Percentiles rank a stretch among this genome's conserved stretches.
phyloP scores from a whole-genome alignment of 2,329 filamentous ascomycete species.

The Phoma sp. region DNA sequence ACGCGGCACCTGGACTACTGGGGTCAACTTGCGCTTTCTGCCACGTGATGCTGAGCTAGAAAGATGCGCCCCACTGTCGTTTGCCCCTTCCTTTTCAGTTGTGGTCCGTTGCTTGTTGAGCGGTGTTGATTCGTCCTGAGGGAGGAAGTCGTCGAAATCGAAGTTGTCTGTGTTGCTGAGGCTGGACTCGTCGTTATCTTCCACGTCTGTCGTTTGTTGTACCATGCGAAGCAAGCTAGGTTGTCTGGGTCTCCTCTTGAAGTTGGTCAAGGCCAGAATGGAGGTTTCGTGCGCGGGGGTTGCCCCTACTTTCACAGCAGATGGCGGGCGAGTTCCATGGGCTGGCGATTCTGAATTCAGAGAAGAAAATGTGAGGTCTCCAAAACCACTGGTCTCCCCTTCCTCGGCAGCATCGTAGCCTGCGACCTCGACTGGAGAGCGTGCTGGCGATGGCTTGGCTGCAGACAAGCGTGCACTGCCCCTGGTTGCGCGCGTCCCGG shows the following conservation, averaged over 20 bases:
- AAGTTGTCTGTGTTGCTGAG: constrained; percentile 52
- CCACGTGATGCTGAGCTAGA: constrained; percentile 46
- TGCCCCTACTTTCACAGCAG: constrained; percentile 53
- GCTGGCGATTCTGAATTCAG: constrained; percentile 44
- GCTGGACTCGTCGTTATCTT: constrained; percentile 56
- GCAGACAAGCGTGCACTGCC: constrained; percentile 28
- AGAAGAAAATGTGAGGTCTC: constrained; percentile 43
- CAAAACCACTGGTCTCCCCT: constrained; percentile 43
- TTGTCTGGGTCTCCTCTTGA: constrained; percentile 58
- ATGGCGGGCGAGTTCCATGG: constrained; percentile 50
- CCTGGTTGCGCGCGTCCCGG: constrained; percentile 24
- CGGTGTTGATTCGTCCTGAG: constrained; percentile 73
- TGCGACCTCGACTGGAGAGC: constrained; percentile 5
- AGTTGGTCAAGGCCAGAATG: constrained; percentile 58
- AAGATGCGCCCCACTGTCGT: constrained; percentile 38
- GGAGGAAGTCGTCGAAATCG: constrained; percentile 59
- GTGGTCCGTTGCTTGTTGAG: constrained; percentile 56
- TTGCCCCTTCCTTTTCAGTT: constrained; percentile 28
- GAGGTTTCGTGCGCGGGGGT: constrained; percentile 57
- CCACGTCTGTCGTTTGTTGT: constrained; percentile 53
- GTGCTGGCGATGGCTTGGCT: constrained; percentile 20
- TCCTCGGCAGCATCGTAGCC: constrained; percentile 20
- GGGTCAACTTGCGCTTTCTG: constrained; percentile 49
- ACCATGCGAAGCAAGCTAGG: constrained; percentile 59
- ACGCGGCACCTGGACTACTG: constrained; percentile 48